A percentile compares a stretch with the other conserved stretches of the same genome.
Conservation (phyloP, 2,329 filamentous ascomycete species). For the Verticillium alfalfae region DNA sequence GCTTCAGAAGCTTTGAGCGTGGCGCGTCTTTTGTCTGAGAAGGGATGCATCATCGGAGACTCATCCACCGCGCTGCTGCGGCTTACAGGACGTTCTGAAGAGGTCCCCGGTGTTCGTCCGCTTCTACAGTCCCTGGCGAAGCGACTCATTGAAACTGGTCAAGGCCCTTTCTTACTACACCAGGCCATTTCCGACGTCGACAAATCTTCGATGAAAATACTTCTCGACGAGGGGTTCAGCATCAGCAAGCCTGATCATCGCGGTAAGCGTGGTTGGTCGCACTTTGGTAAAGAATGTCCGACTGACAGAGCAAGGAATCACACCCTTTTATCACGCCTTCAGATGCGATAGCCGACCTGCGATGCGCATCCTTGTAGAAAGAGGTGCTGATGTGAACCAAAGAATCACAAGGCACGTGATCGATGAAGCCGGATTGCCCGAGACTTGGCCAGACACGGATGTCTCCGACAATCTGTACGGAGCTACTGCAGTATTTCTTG, state of each 20-base stretch:
- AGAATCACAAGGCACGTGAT: constrained; percentile 74
- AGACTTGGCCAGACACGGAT: neutral
- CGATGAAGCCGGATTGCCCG: constrained; percentile 21
- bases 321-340: neutral
- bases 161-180: neutral
- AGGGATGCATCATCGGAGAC: neutral
- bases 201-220: neutral
- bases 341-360: neutral
- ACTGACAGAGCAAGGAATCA: neutral
- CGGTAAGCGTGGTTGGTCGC: neutral
- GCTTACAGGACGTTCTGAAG: neutral
- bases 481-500: neutral
- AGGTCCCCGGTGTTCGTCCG: neutral
- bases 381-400: constrained; percentile 2
- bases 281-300: neutral
- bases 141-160: neutral
- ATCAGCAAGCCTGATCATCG: neutral
- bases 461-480: neutral
- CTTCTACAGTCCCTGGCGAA: neutral
- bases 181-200: neutral
- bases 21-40: neutral
- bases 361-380: neutral
- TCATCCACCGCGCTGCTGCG: neutral
- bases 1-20: neutral
- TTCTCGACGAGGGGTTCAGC: neutral